A percentile compares a stretch with the other conserved stretches of the same genome.
phyloP scores from a whole-genome alignment of 345 rosid genomes.

The Garcia nutans region DNA sequence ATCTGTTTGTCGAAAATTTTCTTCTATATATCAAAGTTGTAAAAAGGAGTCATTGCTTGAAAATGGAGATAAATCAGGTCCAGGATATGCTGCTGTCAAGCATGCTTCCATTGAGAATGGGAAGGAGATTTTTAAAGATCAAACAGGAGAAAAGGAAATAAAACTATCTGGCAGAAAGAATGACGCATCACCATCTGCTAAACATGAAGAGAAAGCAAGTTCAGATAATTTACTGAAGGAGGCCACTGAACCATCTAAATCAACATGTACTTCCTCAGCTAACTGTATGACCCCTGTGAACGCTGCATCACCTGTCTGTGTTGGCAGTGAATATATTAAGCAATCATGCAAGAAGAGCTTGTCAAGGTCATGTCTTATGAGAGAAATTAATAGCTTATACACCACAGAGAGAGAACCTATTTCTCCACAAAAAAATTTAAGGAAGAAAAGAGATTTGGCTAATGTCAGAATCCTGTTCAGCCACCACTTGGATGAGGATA shows the following conservation, averaged over 20 bases:
- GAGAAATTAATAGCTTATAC: conserved; percentile 50
- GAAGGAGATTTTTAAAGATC: conserved; percentile 10
- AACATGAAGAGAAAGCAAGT: conserved; percentile 24
- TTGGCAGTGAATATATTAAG: conserved; percentile 62
- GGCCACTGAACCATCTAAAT: conserved; percentile 29
- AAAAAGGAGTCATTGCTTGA: conserved; percentile 5
- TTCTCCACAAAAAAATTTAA: conserved; percentile 44
- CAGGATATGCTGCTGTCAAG: conserved; percentile 3
- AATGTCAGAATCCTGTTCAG: conserved; percentile 69
- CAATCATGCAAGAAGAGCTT: conserved; percentile 59
- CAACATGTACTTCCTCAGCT: conserved; percentile 35
- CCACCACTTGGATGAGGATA: conserved; percentile 80
- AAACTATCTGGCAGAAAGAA: conserved; percentile 13
- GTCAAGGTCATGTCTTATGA: conserved; percentile 40
- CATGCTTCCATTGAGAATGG: conserved; percentile 14
- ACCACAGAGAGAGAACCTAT: conserved; percentile 35
- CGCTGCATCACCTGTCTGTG: conserved; percentile 74
- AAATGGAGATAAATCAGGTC: conserved; percentile 15
- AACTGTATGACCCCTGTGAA: conserved; percentile 41
- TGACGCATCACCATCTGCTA: conserved; percentile 19
- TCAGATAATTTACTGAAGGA: conserved; percentile 26
- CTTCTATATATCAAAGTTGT: conserved; percentile 8
- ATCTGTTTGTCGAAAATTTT: conserved; percentile 4
- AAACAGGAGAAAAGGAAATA: conserved; percentile 8
- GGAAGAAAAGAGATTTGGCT: conserved; percentile 78